phyloP scores from a whole-genome alignment of 78 protist species.

The Bodo saltans region DNA sequence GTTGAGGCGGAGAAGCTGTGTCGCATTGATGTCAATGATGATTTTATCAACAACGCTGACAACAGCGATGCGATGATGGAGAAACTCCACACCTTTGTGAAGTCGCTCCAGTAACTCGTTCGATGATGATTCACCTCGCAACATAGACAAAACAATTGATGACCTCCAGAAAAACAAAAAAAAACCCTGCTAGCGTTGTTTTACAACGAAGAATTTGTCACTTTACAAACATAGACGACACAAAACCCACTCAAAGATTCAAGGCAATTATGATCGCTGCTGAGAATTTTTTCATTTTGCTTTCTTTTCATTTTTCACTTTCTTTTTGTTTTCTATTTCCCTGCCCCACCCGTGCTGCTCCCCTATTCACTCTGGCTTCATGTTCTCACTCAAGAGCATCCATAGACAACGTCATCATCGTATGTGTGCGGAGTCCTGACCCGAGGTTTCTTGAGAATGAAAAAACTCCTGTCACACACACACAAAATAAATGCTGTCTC shows the following conservation, averaged over 20 bases:
- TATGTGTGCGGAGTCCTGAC: constrained; percentile 4
- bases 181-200: too few relatives aligned
- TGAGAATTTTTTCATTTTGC: not conserved
- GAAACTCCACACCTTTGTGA: not conserved
- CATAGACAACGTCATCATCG: not conserved
- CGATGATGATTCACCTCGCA: too few relatives aligned
- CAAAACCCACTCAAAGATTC: not conserved
- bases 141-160: too few relatives aligned
- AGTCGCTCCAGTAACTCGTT: too few relatives aligned
- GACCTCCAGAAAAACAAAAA: too few relatives aligned
- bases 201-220: too few relatives aligned
- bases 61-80: not conserved
- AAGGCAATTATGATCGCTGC: not conserved
- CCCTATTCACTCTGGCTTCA: too few relatives aligned
- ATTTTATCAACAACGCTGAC: not conserved
- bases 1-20: not conserved
- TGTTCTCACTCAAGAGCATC: too few relatives aligned
- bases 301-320: too few relatives aligned
- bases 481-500: too few relatives aligned
- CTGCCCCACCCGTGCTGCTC: not conserved
- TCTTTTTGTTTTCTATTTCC: constrained; percentile 2
- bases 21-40: not conserved
- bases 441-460: not conserved
- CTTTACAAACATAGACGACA: not conserved
- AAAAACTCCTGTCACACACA: too few relatives aligned